Evolutionary conservation across 306 rosid genomes (phyloP).

Genomic region (Vigna nakashimae): DNA sequence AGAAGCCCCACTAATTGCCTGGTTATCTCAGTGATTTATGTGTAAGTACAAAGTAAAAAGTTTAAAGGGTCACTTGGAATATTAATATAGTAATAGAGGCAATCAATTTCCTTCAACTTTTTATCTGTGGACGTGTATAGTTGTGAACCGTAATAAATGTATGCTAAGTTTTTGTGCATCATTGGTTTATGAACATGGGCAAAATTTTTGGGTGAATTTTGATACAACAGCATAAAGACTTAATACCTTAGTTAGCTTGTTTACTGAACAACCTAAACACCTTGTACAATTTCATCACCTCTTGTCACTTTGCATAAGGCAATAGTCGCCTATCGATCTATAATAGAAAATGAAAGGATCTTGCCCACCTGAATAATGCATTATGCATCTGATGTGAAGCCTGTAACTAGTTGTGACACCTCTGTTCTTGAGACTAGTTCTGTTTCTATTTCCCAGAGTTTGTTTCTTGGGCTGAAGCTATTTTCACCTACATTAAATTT

Average conservation of each 20-base stretch:
- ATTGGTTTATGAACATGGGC: background rate
- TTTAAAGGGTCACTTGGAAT: background rate
- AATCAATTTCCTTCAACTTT: slow-evolving; percentile 1
- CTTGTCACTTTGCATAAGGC: background rate
- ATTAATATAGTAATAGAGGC: background rate
- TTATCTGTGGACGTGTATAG: slow-evolving; percentile 1
- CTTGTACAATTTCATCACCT: background rate
- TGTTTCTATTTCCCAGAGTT: background rate
- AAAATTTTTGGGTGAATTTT: background rate
- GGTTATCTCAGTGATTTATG: background rate
- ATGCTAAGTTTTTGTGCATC: background rate
- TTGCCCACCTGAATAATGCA: background rate
- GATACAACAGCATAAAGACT: background rate
- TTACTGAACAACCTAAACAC: background rate
- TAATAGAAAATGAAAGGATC: background rate
- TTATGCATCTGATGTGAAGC: background rate
- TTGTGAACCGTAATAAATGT: background rate
- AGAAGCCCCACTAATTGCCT: slow-evolving; percentile 63
- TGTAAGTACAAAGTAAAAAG: background rate
- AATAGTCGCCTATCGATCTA: background rate
- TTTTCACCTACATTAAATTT: no score
- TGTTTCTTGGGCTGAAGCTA: no score
- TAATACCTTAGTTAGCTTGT: background rate
- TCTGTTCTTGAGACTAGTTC: background rate
- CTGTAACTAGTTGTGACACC: background rate